Percentiles rank a stretch among this genome's conserved stretches.
Conservation (phyloP, 1,284 basidiomycete genomes). For the Papiliotrema nemorosa region DNA sequence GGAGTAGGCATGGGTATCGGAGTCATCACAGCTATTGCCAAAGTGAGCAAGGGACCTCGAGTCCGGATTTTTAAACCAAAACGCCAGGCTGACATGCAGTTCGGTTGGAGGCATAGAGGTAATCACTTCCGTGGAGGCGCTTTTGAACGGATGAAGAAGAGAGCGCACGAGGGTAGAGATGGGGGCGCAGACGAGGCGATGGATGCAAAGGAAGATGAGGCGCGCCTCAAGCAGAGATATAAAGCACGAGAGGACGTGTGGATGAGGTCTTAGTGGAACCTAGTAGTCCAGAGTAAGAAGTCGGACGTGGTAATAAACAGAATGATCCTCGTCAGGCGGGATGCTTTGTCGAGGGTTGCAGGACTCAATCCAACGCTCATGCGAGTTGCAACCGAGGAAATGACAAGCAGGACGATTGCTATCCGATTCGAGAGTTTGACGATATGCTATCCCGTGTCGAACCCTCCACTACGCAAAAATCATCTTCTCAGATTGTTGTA, state of each 20-base stretch:
- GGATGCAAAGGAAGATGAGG: slow-evolving; percentile 26
- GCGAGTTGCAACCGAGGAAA: too few species aligned
- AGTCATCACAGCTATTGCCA: slow-evolving; percentile 35
- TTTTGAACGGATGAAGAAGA: slow-evolving; percentile 28
- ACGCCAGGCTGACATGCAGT: slow-evolving; percentile 21
- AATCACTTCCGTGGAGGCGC: slow-evolving; percentile 35
- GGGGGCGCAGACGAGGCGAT: slow-evolving; percentile 32
- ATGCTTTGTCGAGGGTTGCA: neutral
- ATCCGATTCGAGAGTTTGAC: too few species aligned
- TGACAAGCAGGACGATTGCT: too few species aligned
- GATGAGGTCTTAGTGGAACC: slow-evolving; percentile 14
- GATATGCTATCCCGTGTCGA: too few species aligned
- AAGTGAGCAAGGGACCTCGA: slow-evolving; percentile 21
- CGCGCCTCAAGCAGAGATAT: slow-evolving; percentile 18
- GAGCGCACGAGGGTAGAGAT: slow-evolving; percentile 34
- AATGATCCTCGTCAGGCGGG: too few species aligned
- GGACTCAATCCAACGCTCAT: too few species aligned
- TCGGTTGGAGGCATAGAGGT: slow-evolving; percentile 44
- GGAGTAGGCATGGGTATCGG: slow-evolving; percentile 41
- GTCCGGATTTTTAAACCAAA: neutral
- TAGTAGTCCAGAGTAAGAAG: neutral
- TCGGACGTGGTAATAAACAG: too few species aligned
- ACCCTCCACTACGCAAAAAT: too few species aligned
- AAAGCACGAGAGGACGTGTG: slow-evolving; percentile 33
- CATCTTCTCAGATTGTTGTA: too few species aligned